Evolutionary conservation across 2,329 filamentous ascomycete genomes (phyloP), one percentile per base, ranked within the genome.

Genomic region (Colletotrichum sp.): DNA sequence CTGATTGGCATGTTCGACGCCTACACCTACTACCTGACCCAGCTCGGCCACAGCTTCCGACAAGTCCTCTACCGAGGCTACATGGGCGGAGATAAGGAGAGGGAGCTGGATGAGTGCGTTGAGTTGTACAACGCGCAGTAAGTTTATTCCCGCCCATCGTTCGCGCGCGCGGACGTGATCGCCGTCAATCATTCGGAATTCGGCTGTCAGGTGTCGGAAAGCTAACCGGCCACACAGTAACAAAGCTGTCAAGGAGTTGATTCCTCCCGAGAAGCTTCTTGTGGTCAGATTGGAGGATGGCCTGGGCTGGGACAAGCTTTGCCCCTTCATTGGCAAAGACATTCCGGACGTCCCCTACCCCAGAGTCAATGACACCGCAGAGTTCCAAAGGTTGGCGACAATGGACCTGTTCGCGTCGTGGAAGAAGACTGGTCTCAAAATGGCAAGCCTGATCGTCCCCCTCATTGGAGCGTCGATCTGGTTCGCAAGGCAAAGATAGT

Each of bases 251-350:
- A 82, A 81, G 72, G 72, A 64, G 12, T 64, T 81, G 8, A 71
- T 81, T 21, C 82, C 82, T 3, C 60, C 78, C 16, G 80, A 82
- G 15, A 79, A 80, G 59, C 76, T 85, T 44, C 79, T 82, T n/a
- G 76, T 78, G 28, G 77, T 80, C 21, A 82, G 78, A 60, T 78
- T 85, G 1, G 83, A 85, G 68, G 81, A 84, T 52, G 83, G 81
- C 3, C 82, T 84, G 18, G 82, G 82, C 12, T 85, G 83, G 83
- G 82, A 85, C 68, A 72, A 84, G 62, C 81, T 85, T 15, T 85
- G 83, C 39, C 80, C 81, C 2, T 82, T 82, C 66, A 75, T 85
- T 1, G 81, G 78, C 9, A 70, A 81, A n/a, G 75, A 80, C 0
- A 80, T 84, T 36, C 84, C 83, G 9, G 73, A 81, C 16, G 68